Percentiles rank a stretch among this genome's conserved stretches.
phyloP scores from a whole-genome alignment of 129 eudicot species.

The Arctium lappa region DNA sequence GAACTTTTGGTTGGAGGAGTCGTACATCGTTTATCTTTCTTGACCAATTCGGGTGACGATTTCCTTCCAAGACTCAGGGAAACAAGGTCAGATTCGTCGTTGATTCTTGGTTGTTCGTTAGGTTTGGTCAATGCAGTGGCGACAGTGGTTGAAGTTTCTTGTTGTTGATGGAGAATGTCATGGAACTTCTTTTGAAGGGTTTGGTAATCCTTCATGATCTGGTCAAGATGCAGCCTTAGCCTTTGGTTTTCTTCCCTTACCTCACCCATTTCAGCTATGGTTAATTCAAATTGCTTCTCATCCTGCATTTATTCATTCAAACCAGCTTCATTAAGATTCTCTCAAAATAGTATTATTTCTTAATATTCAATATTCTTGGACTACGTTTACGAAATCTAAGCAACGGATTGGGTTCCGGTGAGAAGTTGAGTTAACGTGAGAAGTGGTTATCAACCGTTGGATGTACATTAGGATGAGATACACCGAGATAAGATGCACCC shows the following conservation, averaged over 20 bases:
- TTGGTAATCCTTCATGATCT: constrained; percentile 71
- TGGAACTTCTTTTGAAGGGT: constrained; percentile 61
- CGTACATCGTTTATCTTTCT: constrained; percentile 32
- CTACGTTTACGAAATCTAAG: neutral
- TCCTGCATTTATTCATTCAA: constrained; percentile 33
- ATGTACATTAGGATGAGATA: too few species aligned
- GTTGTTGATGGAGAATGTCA: constrained; percentile 46
- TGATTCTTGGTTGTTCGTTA: constrained; percentile 11
- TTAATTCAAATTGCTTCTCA: constrained; percentile 52
- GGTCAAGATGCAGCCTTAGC: constrained; percentile 58
- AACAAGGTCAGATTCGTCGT: constrained; percentile 50
- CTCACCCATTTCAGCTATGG: constrained; percentile 79
- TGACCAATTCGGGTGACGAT: constrained; percentile 31
- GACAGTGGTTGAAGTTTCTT: constrained; percentile 20
- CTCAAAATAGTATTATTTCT: too few species aligned
- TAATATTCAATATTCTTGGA: neutral
- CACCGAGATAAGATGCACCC: too few species aligned
- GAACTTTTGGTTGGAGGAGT: constrained; percentile 28
- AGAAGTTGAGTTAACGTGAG: too few species aligned
- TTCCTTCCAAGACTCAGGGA: constrained; percentile 84
- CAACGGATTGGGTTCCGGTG: too few species aligned
- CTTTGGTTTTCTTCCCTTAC: constrained; percentile 81
- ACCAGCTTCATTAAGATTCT: neutral
- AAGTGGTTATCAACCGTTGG: too few species aligned
- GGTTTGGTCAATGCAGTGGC: neutral